Conservation (phyloP, 495 filamentous ascomycete species). For the Cercophora sp. region DNA sequence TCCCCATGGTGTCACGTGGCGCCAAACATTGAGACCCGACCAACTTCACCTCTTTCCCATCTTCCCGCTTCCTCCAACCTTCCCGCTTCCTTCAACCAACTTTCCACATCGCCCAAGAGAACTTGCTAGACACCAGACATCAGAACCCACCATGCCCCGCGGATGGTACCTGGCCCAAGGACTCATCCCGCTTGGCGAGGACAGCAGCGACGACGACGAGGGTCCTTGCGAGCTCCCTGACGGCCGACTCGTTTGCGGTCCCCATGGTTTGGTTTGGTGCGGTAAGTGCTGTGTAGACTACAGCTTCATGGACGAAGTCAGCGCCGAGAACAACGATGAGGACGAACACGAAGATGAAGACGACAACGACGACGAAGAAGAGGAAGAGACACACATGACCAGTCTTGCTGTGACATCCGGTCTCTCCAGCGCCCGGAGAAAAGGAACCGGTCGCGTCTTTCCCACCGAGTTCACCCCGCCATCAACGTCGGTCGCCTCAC, state of each 20-base stretch:
- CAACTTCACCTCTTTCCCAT: too few species aligned
- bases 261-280: conserved; percentile 23
- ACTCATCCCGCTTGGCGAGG: not conserved
- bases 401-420: too few species aligned
- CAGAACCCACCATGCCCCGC: not conserved
- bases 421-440: conserved; percentile 5
- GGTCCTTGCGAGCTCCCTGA: conserved; percentile 26
- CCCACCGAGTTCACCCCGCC: conserved; percentile 29
- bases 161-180: conserved; percentile 6
- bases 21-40: too few species aligned
- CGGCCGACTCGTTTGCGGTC: conserved; percentile 21
- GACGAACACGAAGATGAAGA: not conserved
- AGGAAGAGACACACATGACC: too few species aligned
- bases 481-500: conserved; percentile 13
- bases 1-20: too few species aligned
- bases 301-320: conserved; percentile 22
- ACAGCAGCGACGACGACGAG: conserved; percentile 19
- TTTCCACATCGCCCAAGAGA: not conserved
- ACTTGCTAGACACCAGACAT: not conserved
- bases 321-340: conserved; percentile 7
- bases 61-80: not conserved
- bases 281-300: conserved; percentile 24
- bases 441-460: conserved; percentile 28
- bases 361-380: too few species aligned
- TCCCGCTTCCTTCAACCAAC: not conserved